Evolutionary conservation across 176 grass and related monocot species (phyloP).

Genomic region (Cenchrus fungigraminus): DNA sequence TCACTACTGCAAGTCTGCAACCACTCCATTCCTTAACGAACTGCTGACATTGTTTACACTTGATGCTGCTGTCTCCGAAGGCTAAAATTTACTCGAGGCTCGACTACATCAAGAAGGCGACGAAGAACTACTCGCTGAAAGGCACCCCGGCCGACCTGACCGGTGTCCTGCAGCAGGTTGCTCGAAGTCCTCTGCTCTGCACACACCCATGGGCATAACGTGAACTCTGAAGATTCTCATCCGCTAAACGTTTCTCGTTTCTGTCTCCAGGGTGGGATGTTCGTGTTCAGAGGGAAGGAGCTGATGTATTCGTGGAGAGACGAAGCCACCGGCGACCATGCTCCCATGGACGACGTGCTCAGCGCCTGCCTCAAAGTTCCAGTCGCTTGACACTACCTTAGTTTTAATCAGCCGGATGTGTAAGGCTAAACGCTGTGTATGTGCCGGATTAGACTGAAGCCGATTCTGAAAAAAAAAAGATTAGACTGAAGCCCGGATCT

Average conservation of each 20-base stretch:
- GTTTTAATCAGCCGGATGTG: background rate
- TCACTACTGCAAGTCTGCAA: background rate
- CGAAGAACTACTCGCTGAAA: constrained; percentile 66
- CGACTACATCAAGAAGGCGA: constrained; percentile 59
- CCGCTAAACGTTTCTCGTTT: background rate
- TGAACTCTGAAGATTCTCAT: background rate
- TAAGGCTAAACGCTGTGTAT: background rate
- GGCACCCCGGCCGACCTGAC: constrained; percentile 49
- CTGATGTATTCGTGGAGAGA: constrained; percentile 77
- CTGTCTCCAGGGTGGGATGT: constrained; percentile 69
- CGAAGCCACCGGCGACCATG: constrained; percentile 84
- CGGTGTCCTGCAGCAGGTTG: constrained; percentile 67
- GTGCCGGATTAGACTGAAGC: background rate
- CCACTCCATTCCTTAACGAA: background rate
- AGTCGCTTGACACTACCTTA: constrained; percentile 6
- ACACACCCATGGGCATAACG: background rate
- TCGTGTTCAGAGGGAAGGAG: constrained; percentile 81
- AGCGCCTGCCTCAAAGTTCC: constrained; percentile 34
- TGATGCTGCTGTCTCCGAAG: constrained; percentile 28
- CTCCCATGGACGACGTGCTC: constrained; percentile 65
- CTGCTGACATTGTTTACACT: background rate
- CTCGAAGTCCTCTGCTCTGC: background rate
- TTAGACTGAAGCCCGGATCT: background rate
- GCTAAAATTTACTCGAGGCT: constrained; percentile 66
- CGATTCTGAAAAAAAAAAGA: background rate